These are phyloP conservation scores for Ilex paraguariensis DNA, from an alignment of 305 asterid species.

Conservation along the genomic window DNA sequence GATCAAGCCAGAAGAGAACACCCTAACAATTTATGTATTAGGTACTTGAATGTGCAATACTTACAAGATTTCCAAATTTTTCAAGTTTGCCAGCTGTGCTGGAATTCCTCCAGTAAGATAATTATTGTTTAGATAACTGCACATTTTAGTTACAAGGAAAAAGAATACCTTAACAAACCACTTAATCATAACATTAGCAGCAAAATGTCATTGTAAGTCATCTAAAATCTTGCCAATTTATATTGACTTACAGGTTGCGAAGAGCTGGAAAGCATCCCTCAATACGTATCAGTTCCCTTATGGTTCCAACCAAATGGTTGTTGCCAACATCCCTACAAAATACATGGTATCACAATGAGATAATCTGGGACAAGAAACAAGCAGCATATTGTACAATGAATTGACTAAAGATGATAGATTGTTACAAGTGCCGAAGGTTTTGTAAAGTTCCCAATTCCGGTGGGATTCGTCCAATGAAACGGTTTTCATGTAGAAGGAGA, in stretches of 20 bases:
- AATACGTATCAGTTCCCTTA: slow-evolving; percentile 84
- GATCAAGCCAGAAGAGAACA: neutral
- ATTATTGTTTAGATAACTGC: slow-evolving; percentile 71
- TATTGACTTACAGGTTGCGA: slow-evolving; percentile 75
- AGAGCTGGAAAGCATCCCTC: slow-evolving; percentile 98
- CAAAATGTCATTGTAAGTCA: slow-evolving; percentile 6
- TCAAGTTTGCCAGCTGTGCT: slow-evolving; percentile 87
- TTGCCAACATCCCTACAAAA: slow-evolving; percentile 79
- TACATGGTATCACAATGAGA: slow-evolving; percentile 17
- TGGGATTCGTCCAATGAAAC: slow-evolving; percentile 79
- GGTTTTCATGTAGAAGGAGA: slow-evolving; percentile 93
- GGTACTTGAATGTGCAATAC: slow-evolving; percentile 19
- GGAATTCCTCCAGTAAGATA: slow-evolving; percentile 94
- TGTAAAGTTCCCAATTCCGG: slow-evolving; percentile 86
- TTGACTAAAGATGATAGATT: slow-evolving; percentile 2
- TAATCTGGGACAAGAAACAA: slow-evolving; percentile 8
- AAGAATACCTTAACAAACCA: slow-evolving; percentile 10
- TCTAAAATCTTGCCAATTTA: slow-evolving; percentile 11
- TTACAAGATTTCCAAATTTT: slow-evolving; percentile 92
- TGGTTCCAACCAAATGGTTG: slow-evolving; percentile 89
- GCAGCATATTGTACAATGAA: neutral
- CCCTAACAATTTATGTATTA: no score
- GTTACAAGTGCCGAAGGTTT: slow-evolving; percentile 86
- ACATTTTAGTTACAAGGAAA: slow-evolving; percentile 24
- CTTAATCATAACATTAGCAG: slow-evolving; percentile 4